Conservation (phyloP, 176 grass and related monocot species). For the Oryza brachyantha region DNA sequence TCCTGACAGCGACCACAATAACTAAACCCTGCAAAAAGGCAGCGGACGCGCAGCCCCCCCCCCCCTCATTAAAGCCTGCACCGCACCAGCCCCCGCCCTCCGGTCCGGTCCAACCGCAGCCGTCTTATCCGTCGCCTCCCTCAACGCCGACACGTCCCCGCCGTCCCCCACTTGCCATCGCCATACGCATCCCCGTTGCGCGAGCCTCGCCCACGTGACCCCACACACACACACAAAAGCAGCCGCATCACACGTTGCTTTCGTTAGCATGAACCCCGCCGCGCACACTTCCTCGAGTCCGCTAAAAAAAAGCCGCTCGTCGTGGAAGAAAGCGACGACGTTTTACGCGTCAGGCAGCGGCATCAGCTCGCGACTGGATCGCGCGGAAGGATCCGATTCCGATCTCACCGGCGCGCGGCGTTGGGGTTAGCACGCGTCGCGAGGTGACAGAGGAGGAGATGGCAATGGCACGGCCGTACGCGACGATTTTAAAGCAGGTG, state of each 20-base stretch:
- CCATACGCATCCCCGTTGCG: background rate
- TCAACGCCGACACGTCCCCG: conserved; percentile 34
- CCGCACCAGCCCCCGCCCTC: background rate
- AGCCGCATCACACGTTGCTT: background rate
- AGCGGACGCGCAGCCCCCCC: background rate
- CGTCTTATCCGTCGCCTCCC: conserved; percentile 4
- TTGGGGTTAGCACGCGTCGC: no score
- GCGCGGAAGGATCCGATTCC: background rate
- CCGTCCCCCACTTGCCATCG: background rate
- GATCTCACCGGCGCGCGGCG: background rate
- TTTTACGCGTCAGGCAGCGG: no score
- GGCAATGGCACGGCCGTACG: background rate
- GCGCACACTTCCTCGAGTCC: no score
- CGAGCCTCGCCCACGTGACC: conserved; percentile 4
- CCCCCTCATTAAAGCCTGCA: conserved; percentile 10
- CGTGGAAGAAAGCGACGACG: background rate
- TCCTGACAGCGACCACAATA: conserved; percentile 39
- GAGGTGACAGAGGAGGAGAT: background rate
- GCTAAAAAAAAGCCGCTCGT: background rate
- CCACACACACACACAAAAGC: background rate
- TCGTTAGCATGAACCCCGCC: no score
- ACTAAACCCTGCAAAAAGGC: conserved; percentile 32
- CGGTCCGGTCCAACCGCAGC: background rate
- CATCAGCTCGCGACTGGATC: background rate
- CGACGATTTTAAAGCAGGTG: background rate